Evolutionary conservation across 805 yeast genomes (phyloP).

Genomic region (Isabelozyma heimii): DNA sequence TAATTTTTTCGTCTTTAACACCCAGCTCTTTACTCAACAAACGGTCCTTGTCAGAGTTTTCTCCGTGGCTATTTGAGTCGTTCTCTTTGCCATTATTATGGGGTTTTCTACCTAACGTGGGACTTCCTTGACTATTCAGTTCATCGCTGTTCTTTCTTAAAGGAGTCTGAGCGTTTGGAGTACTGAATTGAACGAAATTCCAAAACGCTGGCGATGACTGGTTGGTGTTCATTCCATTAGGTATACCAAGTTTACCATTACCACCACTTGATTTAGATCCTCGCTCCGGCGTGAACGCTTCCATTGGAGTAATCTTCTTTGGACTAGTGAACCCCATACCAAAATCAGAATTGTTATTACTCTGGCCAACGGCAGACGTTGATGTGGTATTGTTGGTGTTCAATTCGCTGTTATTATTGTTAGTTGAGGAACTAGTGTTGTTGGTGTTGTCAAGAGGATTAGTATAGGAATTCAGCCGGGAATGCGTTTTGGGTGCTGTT

Average conservation of each 20-base stretch:
- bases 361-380: slow-evolving; percentile 10
- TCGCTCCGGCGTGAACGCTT: slow-evolving; percentile 45
- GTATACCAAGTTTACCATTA: slow-evolving; percentile 18
- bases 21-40: neutral
- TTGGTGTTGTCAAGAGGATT: slow-evolving; percentile 9
- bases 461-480: slow-evolving; percentile 27
- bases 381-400: slow-evolving; percentile 13
- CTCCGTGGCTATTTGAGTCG: slow-evolving; percentile 3
- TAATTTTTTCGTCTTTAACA: slow-evolving; percentile 2
- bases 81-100: slow-evolving; percentile 2
- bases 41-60: neutral
- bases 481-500: slow-evolving; percentile 18
- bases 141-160: slow-evolving; percentile 37
- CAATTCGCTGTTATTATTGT: slow-evolving; percentile 8
- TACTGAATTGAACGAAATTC: slow-evolving; percentile 81
- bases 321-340: slow-evolving; percentile 41
- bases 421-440: slow-evolving; percentile 2
- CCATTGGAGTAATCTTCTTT: slow-evolving; percentile 39
- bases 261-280: slow-evolving; percentile 27
- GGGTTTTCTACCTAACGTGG: slow-evolving; percentile 32
- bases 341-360: slow-evolving; percentile 26
- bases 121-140: slow-evolving; percentile 37
- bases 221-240: slow-evolving; percentile 36
- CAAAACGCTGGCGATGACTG: slow-evolving; percentile 87
- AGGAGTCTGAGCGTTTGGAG: slow-evolving; percentile 45